Evolutionary conservation across 2,329 filamentous ascomycete species (phyloP).

Genomic region (Phyllosticta ampelicida): DNA sequence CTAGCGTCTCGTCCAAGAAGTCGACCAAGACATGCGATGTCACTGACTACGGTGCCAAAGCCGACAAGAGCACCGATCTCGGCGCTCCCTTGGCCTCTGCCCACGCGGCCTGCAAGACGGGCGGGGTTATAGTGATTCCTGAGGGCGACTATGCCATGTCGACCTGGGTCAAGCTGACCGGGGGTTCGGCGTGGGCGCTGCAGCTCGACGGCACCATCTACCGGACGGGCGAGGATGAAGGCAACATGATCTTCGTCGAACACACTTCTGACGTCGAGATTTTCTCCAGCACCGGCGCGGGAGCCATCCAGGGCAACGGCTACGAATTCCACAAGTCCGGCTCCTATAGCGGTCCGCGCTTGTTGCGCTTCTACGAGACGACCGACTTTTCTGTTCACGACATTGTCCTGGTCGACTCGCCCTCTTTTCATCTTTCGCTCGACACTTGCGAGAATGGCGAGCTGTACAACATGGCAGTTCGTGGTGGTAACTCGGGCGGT

Average conservation of each 20-base stretch:
- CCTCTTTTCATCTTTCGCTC: slow-evolving; percentile 40
- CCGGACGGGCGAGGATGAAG: slow-evolving; percentile 38
- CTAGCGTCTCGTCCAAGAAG: slow-evolving; percentile 29
- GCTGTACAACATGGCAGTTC: slow-evolving; percentile 46
- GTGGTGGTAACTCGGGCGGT: slow-evolving; percentile 41
- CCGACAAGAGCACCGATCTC: slow-evolving; percentile 42
- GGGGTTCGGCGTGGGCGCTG: slow-evolving; percentile 39
- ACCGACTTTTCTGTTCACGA: slow-evolving; percentile 41
- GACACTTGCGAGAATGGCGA: slow-evolving; percentile 43
- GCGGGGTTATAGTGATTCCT: slow-evolving; percentile 38
- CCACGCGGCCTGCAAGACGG: slow-evolving; percentile 41
- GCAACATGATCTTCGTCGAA: slow-evolving; percentile 45
- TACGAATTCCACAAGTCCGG: slow-evolving; percentile 39
- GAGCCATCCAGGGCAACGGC: slow-evolving; percentile 43
- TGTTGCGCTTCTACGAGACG: slow-evolving; percentile 37
- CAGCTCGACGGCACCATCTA: slow-evolving; percentile 45
- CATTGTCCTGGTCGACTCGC: slow-evolving; percentile 38
- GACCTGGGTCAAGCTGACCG: slow-evolving; percentile 39
- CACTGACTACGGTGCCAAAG: slow-evolving; percentile 41
- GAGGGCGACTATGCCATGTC: slow-evolving; percentile 39
- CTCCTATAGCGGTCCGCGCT: slow-evolving; percentile 28
- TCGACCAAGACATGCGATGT: slow-evolving; percentile 43
- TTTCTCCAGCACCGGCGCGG: slow-evolving; percentile 41
- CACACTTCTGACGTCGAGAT: slow-evolving; percentile 43
- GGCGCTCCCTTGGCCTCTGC: slow-evolving; percentile 38